Evolutionary conservation across 768 basidiomycete genomes (phyloP).

Genomic region (Ramaria sp.): DNA sequence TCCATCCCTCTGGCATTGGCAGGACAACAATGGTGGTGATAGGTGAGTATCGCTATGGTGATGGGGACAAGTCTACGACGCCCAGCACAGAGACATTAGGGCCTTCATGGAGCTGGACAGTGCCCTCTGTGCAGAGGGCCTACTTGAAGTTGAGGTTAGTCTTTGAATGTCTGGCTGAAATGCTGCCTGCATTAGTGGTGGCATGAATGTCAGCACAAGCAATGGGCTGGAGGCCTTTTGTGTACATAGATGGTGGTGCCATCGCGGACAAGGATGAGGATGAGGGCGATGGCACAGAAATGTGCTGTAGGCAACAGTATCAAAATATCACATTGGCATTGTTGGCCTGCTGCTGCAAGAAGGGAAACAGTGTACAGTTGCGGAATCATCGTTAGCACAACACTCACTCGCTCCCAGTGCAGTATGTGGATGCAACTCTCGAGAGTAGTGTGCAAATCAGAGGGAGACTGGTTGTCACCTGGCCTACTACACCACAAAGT

Average conservation of each 20-base stretch:
- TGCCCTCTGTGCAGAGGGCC: slow-evolving; percentile 55
- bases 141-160: slow-evolving; percentile 78
- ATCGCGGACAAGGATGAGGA: background rate
- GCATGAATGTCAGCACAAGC: slow-evolving; percentile 35
- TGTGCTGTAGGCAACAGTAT: no score
- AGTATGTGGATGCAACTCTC: no score
- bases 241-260: slow-evolving; percentile 35
- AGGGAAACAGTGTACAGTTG: no score
- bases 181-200: slow-evolving; percentile 20
- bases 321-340: no score
- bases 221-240: slow-evolving; percentile 44
- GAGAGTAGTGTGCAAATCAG: no score
- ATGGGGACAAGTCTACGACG: slow-evolving; percentile 32
- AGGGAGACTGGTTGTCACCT: no score
- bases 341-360: no score
- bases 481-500: no score
- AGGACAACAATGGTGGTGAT: slow-evolving; percentile 19
- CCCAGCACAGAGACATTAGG: slow-evolving; percentile 62
- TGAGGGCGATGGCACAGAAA: no score
- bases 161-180: slow-evolving; percentile 56
- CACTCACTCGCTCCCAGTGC: no score
- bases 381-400: no score
- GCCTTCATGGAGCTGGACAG: slow-evolving; percentile 60
- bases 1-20: slow-evolving; percentile 35
- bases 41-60: slow-evolving; percentile 15